A percentile compares a stretch with the other conserved stretches of the same genome.
Evolutionary conservation across 164 flowering plant genomes (phyloP).

Genomic region (Dillenia turbinata): DNA sequence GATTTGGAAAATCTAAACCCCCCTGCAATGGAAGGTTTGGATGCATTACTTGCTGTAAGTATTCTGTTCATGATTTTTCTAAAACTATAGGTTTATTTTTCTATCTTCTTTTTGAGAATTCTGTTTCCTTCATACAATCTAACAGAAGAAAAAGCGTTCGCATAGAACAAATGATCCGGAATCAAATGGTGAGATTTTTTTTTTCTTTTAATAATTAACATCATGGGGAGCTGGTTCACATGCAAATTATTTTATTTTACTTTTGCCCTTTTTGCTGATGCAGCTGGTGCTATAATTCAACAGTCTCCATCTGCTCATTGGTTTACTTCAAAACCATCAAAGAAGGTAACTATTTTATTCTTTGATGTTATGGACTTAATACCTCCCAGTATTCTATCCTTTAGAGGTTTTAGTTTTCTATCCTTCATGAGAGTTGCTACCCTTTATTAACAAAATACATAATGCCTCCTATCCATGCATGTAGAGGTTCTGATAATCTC

Average conservation of each 20-base stretch:
- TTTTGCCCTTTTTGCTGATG: slow-evolving; percentile 8
- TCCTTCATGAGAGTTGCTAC: too few species aligned
- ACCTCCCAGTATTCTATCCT: too few species aligned
- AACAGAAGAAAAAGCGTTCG: slow-evolving; percentile 53
- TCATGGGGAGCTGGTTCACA: background rate
- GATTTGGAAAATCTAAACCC: slow-evolving; percentile 27
- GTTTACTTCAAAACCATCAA: slow-evolving; percentile 76
- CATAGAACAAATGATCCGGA: slow-evolving; percentile 43
- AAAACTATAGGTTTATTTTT: background rate
- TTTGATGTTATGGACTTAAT: background rate
- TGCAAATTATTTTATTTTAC: slow-evolving; percentile 3
- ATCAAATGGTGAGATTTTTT: slow-evolving; percentile 34
- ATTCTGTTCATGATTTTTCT: background rate
- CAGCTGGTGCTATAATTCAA: slow-evolving; percentile 45
- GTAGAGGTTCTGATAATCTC: too few species aligned
- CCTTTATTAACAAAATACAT: too few species aligned
- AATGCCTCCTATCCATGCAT: too few species aligned
- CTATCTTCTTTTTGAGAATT: background rate
- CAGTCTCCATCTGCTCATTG: slow-evolving; percentile 56
- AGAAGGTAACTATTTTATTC: slow-evolving; percentile 47
- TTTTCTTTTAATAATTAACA: background rate
- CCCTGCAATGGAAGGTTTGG: slow-evolving; percentile 75
- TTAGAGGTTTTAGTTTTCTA: too few species aligned
- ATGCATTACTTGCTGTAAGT: slow-evolving; percentile 61
- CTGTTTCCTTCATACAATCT: background rate